A percentile compares a stretch with the other conserved stretches of the same genome.
These are phyloP conservation scores for Cladophialophora chaetospira DNA, from an alignment of 2,329 filamentous ascomycete genomes.

Conservation along the genomic window DNA sequence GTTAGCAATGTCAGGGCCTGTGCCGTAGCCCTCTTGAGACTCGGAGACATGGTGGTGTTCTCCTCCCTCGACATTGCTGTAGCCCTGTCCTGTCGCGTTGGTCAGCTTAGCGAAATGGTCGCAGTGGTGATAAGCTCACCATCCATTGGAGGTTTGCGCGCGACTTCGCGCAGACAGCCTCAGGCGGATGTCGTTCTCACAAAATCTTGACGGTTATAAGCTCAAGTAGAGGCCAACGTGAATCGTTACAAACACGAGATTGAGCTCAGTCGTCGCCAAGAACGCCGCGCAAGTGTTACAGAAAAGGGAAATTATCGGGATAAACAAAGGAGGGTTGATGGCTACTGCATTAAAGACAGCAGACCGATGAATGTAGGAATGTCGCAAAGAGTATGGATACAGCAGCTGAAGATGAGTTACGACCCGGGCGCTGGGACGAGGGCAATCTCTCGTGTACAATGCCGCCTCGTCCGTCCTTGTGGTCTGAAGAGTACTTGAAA, in stretches of 20 bases:
- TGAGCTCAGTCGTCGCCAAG: neutral
- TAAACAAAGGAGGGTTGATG: neutral
- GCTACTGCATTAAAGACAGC: neutral
- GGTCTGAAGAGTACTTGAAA: neutral
- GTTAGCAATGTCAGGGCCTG: constrained; percentile 32
- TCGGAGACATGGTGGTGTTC: constrained; percentile 19
- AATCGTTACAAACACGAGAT: neutral
- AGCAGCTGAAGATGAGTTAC: neutral
- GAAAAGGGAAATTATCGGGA: neutral
- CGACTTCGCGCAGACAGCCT: neutral
- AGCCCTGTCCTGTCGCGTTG: constrained; percentile 11
- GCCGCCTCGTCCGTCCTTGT: constrained; percentile 1
- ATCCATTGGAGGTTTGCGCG: neutral
- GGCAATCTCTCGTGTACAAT: neutral
- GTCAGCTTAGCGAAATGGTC: neutral
- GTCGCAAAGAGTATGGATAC: neutral
- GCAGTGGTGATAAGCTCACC: neutral
- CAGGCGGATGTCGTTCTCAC: neutral
- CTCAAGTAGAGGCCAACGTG: neutral
- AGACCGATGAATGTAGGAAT: neutral
- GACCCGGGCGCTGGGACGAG: neutral
- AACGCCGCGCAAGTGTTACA: neutral
- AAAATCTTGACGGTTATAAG: neutral
- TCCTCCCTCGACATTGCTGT: constrained; percentile 11
- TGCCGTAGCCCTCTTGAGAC: constrained; percentile 28